These are phyloP conservation scores for Neolentinus lepideus DNA, from an alignment of 1,284 basidiomycete genomes.

Conservation along the genomic window DNA sequence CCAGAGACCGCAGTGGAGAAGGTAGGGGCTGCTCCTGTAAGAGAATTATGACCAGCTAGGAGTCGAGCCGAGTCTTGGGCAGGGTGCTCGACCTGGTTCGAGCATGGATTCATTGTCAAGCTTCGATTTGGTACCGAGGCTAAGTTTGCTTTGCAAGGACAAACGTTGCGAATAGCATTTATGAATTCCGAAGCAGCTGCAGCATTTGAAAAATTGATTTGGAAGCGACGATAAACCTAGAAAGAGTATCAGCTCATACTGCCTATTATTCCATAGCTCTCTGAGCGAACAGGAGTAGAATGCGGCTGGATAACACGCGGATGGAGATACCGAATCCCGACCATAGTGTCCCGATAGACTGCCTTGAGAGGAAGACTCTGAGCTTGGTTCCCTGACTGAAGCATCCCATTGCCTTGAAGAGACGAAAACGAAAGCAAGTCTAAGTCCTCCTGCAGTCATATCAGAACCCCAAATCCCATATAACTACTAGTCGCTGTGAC, in stretches of 20 bases:
- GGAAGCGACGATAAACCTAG: constrained; percentile 65
- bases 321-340: constrained; percentile 67
- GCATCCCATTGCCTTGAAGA: constrained; percentile 22
- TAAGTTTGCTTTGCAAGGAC: constrained; percentile 60
- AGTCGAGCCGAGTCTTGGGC: not conserved
- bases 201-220: constrained; percentile 55
- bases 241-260: not conserved
- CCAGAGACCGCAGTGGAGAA: not conserved
- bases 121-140: constrained; percentile 9
- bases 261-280: not conserved
- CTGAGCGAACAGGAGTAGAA: constrained; percentile 30
- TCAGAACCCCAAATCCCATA: not conserved
- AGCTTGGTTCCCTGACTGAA: constrained; percentile 13
- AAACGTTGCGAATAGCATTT: constrained; percentile 53
- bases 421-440: constrained; percentile 61
- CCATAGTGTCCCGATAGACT: constrained; percentile 62
- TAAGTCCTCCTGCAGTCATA: constrained; percentile 53
- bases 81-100: not conserved
- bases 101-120: not conserved
- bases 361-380: constrained; percentile 66
- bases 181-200: constrained; percentile 47
- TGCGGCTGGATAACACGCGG: constrained; percentile 30
- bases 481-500: constrained; percentile 19
- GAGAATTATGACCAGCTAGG: not conserved
- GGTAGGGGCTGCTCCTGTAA: not conserved